A percentile compares a stretch with the other conserved stretches of the same genome.
These are phyloP conservation scores for Globisporangium solare DNA, from an alignment of 352 stramenopile genomes.

Conservation along the genomic window DNA sequence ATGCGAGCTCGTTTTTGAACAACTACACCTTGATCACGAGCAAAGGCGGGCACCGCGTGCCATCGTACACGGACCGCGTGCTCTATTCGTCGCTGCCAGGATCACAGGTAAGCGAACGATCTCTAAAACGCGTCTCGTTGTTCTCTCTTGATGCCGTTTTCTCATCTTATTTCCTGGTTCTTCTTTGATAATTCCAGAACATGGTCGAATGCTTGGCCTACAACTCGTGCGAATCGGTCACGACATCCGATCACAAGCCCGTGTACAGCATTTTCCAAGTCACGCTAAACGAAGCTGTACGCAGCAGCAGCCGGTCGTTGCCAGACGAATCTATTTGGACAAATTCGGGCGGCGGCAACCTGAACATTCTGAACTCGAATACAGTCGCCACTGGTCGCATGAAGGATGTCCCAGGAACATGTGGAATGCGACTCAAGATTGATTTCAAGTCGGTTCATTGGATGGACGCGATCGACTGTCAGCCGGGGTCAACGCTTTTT, in stretches of 20 bases:
- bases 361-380: conserved; percentile 33
- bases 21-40: conserved; percentile 67
- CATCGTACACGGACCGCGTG: conserved; percentile 89
- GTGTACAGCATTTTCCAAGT: conserved; percentile 67
- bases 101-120: conserved; percentile 4
- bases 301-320: background rate
- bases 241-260: conserved; percentile 81
- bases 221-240: conserved; percentile 68
- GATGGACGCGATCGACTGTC: conserved; percentile 48
- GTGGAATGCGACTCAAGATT: conserved; percentile 56
- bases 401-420: conserved; percentile 55
- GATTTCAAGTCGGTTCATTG: conserved; percentile 71
- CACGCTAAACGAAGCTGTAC: conserved; percentile 18
- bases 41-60: conserved; percentile 65
- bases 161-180: too few relatives aligned
- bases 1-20: conserved; percentile 27
- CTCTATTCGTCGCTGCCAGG: conserved; percentile 75
- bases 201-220: conserved; percentile 67
- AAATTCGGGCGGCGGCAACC: conserved; percentile 38
- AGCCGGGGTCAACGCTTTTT: conserved; percentile 36
- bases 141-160: too few relatives aligned
- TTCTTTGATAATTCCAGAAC: conserved; percentile 3
- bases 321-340: conserved; percentile 24
- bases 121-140: too few relatives aligned
- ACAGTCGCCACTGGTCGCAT: conserved; percentile 33